Percentiles rank a stretch among this genome's conserved stretches.
phyloP scores from a whole-genome alignment of 2,329 filamentous ascomycete species.

The Beauveria caledonica region DNA sequence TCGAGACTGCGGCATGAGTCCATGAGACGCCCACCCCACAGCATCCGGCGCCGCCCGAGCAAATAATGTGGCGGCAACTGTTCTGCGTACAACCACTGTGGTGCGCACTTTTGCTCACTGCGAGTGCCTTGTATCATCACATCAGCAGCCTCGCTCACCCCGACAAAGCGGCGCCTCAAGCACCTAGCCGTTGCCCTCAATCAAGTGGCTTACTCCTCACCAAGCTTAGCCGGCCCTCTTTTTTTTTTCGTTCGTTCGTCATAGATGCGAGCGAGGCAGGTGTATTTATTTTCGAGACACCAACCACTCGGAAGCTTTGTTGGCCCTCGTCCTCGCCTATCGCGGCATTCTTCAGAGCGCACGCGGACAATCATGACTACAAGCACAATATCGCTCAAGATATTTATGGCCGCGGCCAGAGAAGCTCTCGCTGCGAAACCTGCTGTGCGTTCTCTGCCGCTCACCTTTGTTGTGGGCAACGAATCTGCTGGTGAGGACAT shows the following conservation, averaged over 20 bases:
- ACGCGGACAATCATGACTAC: constrained; percentile 19
- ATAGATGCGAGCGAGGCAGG: neutral
- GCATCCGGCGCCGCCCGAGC: neutral
- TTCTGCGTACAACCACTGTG: too few relatives aligned
- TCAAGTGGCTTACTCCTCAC: neutral
- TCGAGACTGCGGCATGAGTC: neutral
- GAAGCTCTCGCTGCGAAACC: constrained; percentile 36
- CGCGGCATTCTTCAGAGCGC: neutral
- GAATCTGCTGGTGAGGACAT: constrained; percentile 51
- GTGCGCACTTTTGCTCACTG: neutral
- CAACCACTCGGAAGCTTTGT: neutral
- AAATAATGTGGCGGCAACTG: neutral
- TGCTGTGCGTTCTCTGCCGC: constrained; percentile 34
- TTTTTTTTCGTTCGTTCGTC: neutral
- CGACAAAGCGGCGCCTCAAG: neutral
- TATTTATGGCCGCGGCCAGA: constrained; percentile 45
- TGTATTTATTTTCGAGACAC: neutral
- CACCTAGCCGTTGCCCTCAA: neutral
- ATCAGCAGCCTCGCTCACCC: neutral
- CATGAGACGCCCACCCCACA: neutral
- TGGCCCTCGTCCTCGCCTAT: neutral
- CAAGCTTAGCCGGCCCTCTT: neutral
- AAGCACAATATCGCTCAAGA: constrained; percentile 32
- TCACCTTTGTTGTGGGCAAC: constrained; percentile 59
- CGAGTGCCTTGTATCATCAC: neutral